phyloP scores from a whole-genome alignment of 208 protist genomes.

The Acanthamoeba pearcei region DNA sequence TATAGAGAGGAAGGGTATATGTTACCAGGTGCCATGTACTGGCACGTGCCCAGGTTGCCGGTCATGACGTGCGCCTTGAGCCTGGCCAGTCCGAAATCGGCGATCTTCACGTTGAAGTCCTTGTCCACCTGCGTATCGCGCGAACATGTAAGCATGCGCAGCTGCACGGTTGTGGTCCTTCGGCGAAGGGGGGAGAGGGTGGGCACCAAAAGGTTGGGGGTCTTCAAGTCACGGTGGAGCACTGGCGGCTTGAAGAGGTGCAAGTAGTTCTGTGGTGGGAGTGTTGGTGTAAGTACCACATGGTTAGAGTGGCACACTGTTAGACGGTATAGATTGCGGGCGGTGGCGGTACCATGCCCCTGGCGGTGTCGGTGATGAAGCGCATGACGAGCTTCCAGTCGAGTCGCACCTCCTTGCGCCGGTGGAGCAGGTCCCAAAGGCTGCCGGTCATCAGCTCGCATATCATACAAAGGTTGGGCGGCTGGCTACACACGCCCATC shows the following conservation, averaged over 20 bases:
- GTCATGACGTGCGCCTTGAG: constrained; percentile 70
- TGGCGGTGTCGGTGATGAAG: constrained; percentile 70
- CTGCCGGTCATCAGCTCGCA: constrained; percentile 73
- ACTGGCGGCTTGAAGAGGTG: constrained; percentile 69
- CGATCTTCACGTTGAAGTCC: constrained; percentile 58
- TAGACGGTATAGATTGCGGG: not conserved
- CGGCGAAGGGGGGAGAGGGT: too few species aligned
- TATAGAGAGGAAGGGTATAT: not conserved
- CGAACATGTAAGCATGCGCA: too few species aligned
- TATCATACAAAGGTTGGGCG: constrained; percentile 75
- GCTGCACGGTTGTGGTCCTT: too few species aligned
- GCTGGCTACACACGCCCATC: constrained; percentile 72
- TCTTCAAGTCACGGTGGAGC: constrained; percentile 71
- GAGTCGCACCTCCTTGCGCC: constrained; percentile 44
- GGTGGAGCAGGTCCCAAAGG: constrained; percentile 69
- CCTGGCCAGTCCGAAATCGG: constrained; percentile 59
- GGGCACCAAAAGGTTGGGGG: constrained; percentile 64
- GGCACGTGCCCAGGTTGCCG: constrained; percentile 73
- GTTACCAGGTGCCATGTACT: constrained; percentile 76
- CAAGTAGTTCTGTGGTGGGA: constrained; percentile 7
- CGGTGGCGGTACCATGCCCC: constrained; percentile 52
- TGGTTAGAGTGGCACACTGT: not conserved
- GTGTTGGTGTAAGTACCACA: not conserved
- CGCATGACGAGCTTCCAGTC: constrained; percentile 62
- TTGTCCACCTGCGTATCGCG: constrained; percentile 18